Conservation (phyloP, 164 flowering plant genomes). For the Annona squamosa region DNA sequence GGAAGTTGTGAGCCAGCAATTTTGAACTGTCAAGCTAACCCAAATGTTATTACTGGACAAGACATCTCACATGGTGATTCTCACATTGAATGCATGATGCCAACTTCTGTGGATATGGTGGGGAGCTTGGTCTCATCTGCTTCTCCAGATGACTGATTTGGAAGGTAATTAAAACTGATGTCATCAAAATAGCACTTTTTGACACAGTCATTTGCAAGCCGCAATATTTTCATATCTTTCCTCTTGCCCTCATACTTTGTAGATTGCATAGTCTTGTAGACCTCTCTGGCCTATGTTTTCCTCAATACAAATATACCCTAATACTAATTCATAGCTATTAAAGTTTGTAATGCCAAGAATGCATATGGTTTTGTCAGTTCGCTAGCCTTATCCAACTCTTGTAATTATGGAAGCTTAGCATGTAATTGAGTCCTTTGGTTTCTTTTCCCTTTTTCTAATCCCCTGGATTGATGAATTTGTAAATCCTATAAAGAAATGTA, state of each 20-base stretch:
- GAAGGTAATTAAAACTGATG: background rate
- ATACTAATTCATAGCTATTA: background rate
- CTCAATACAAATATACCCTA: background rate
- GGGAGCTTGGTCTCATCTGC: conserved; percentile 21
- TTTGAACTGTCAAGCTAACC: conserved; percentile 18
- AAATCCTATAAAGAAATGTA: too few species aligned
- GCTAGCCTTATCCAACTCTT: background rate
- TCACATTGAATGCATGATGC: conserved; percentile 10
- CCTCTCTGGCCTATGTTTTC: background rate
- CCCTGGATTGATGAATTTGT: background rate
- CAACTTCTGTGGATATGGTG: conserved; percentile 10
- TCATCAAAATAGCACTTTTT: background rate
- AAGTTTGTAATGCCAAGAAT: background rate
- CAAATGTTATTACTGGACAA: conserved; percentile 13
- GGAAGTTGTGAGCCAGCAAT: conserved; percentile 26
- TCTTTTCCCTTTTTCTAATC: too few species aligned
- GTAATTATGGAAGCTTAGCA: background rate
- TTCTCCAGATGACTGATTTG: conserved; percentile 20
- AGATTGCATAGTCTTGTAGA: background rate
- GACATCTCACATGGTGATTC: conserved; percentile 15
- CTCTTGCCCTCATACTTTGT: conserved; percentile 2
- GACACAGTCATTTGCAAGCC: conserved; percentile 8
- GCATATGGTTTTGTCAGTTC: background rate
- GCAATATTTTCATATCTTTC: background rate
- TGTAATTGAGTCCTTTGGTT: background rate